Evolutionary conservation across 2,329 filamentous ascomycete genomes (phyloP).

Genomic region (Pseudopithomyces maydicus): DNA sequence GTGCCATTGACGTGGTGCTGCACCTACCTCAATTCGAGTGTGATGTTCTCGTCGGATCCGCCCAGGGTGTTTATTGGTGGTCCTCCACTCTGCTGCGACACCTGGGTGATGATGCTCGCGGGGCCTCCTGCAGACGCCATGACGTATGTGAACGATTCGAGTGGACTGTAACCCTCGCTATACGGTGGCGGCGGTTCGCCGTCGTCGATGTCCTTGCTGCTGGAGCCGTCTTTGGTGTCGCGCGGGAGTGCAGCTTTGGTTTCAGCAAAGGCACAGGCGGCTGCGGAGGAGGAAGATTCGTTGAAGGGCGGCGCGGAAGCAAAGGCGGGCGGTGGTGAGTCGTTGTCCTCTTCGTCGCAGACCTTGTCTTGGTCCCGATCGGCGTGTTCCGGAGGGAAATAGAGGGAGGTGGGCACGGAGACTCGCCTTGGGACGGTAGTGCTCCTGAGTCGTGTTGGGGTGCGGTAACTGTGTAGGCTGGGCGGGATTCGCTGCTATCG

Average conservation of each 20-base stretch:
- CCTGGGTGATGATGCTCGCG: slow-evolving; percentile 98
- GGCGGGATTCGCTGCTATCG: slow-evolving; percentile 31
- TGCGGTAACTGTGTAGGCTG: slow-evolving; percentile 34
- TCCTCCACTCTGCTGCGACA: slow-evolving; percentile 77
- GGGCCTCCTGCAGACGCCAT: slow-evolving; percentile 98
- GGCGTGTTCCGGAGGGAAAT: slow-evolving; percentile 56
- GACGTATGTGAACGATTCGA: slow-evolving; percentile 91
- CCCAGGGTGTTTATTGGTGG: slow-evolving; percentile 88
- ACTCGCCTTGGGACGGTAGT: slow-evolving; percentile 55
- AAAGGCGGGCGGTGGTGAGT: slow-evolving; percentile 56
- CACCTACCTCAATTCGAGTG: slow-evolving; percentile 85
- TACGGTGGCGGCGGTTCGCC: slow-evolving; percentile 95
- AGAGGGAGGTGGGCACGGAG: slow-evolving; percentile 65
- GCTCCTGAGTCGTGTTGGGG: slow-evolving; percentile 42
- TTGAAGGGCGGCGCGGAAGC: slow-evolving; percentile 58
- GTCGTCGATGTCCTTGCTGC: slow-evolving; percentile 76
- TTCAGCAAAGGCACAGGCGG: slow-evolving; percentile 59
- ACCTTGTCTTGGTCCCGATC: slow-evolving; percentile 55
- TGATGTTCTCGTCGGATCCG: slow-evolving; percentile 91
- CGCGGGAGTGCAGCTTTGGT: slow-evolving; percentile 84
- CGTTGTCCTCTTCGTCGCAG: slow-evolving; percentile 39
- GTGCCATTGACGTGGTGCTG: not conserved
- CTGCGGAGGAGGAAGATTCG: slow-evolving; percentile 53
- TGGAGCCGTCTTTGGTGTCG: slow-evolving; percentile 76
- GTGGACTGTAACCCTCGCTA: slow-evolving; percentile 89